Evolutionary conservation across 73 alveolate genomes (phyloP), one percentile per base, ranked within the genome.

Genomic region (Paramecium octaurelia): DNA sequence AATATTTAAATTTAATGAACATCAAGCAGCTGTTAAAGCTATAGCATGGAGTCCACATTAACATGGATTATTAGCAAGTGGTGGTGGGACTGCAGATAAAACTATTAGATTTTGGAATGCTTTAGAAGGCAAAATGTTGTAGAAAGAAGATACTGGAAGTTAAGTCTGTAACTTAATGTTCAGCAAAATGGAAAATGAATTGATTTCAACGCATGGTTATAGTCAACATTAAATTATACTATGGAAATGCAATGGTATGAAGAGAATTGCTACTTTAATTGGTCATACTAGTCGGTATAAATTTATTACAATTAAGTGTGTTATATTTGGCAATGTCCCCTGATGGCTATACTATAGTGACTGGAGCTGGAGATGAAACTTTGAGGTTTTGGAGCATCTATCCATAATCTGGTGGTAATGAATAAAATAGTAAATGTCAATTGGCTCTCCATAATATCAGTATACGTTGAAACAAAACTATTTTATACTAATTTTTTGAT

Each of bases 21-120:
- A 99, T 93, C 90, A 92, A 54, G 99, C 99, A 2, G 99, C 99
- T 2, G 99, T 99, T 14, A 99, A 99, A 92, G 99, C 99, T 23
- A 96, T 99, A 11, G 99, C 99, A 3, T 99, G 99, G 99, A 97
- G 99, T 21, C 99, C 99, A 8, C 99, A 99, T 94, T 97, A 99
- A 93, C 99, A 95, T 95, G 99, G 99, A 43, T 93, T 98, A 43
- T 75, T 99, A 69, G 99, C 99, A 0, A 90, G 97, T 16, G 99
- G 99, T 23, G 99, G 99, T 11, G 99, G 99, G 20, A 97, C 99
- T 12, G 99, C 99, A 1, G 99, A 99, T 96, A 93, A 99, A 91
- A 95, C 99, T 92, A 99, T 99, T 23, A 92, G 99, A 36, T 99
- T 98, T 93, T 99, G 99, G 99, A 98, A 99, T 95, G 97, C 99